A percentile compares a stretch with the other conserved stretches of the same genome.
Conservation (phyloP, 768 basidiomycete species). For the Fistulinella prunicolor region DNA sequence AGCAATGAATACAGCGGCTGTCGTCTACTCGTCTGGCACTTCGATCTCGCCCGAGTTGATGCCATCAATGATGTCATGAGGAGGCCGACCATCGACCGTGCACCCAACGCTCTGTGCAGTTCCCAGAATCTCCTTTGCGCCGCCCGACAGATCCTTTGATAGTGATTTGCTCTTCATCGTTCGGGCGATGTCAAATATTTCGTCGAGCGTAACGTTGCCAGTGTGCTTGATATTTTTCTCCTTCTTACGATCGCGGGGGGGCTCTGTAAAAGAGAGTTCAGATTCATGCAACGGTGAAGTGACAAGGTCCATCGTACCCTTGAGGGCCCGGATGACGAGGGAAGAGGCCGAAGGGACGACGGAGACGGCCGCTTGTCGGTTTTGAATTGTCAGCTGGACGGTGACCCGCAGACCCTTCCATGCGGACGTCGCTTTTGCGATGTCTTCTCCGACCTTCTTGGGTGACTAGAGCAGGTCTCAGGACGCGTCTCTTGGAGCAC, state of each 20-base stretch:
- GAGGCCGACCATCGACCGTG: constrained; percentile 89
- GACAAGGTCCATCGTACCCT: constrained; percentile 58
- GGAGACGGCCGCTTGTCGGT: constrained; percentile 95
- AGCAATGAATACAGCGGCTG: constrained; percentile 17
- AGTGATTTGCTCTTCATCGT: constrained; percentile 94
- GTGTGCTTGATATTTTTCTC: constrained; percentile 99
- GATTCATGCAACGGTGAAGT: neutral
- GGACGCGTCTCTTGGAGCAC: neutral
- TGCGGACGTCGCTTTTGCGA: constrained; percentile 95
- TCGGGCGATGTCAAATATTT: constrained; percentile 93
- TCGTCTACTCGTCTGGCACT: constrained; percentile 76
- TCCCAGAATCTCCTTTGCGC: constrained; percentile 96
- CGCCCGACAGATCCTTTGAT: constrained; percentile 85
- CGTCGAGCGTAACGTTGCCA: constrained; percentile 91
- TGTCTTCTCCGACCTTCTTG: constrained; percentile 99
- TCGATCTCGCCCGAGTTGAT: constrained; percentile 84
- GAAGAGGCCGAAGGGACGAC: constrained; percentile 98
- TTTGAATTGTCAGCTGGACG: constrained; percentile 98
- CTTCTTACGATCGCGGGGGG: constrained; percentile 99
- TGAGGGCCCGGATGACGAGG: constrained; percentile 96
- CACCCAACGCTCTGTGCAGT: constrained; percentile 97
- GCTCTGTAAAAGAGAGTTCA: constrained; percentile 57
- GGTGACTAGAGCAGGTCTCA: constrained; percentile 66
- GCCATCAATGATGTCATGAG: constrained; percentile 90
- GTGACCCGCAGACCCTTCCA: constrained; percentile 99